Conservation (phyloP, 192 early-diverging fungal species). For the Mortierella hygrophila region DNA sequence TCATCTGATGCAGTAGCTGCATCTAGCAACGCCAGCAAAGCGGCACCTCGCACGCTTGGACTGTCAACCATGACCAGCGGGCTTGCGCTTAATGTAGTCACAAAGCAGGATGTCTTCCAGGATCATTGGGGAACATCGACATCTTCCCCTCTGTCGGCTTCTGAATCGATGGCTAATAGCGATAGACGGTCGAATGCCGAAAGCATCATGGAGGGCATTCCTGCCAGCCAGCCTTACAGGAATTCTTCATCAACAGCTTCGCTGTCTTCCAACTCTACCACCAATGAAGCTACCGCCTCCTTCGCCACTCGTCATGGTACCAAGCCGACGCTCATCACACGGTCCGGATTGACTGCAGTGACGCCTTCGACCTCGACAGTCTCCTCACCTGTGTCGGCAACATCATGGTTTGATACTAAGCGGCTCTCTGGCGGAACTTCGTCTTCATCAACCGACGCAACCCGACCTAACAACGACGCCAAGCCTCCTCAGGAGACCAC, state of each 20-base stretch:
- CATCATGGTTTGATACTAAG: slow-evolving; percentile 41
- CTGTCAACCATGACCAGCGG: slow-evolving; percentile 17
- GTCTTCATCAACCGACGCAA: background rate
- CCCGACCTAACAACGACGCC: background rate
- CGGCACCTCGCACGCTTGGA: slow-evolving; percentile 24
- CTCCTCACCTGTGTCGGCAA: slow-evolving; percentile 44
- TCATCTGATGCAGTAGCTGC: background rate
- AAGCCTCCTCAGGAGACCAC: background rate
- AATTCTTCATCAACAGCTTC: slow-evolving; percentile 13
- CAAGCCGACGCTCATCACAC: slow-evolving; percentile 42
- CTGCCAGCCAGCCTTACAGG: background rate
- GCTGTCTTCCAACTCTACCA: slow-evolving; percentile 5
- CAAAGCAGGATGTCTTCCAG: slow-evolving; percentile 45
- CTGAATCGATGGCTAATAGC: slow-evolving; percentile 18
- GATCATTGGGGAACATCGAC: slow-evolving; percentile 33
- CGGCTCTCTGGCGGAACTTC: slow-evolving; percentile 8
- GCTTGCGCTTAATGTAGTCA: slow-evolving; percentile 35
- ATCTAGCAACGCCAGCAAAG: slow-evolving; percentile 1
- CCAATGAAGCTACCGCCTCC: slow-evolving; percentile 9
- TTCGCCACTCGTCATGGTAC: background rate
- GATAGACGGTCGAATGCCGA: slow-evolving; percentile 14
- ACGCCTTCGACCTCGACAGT: slow-evolving; percentile 46
- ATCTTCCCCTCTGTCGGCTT: slow-evolving; percentile 22
- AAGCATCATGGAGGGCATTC: background rate
- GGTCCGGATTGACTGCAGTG: slow-evolving; percentile 24